Conservation (phyloP, 2,329 filamentous ascomycete species). For the Stemphylium lycopersici region DNA sequence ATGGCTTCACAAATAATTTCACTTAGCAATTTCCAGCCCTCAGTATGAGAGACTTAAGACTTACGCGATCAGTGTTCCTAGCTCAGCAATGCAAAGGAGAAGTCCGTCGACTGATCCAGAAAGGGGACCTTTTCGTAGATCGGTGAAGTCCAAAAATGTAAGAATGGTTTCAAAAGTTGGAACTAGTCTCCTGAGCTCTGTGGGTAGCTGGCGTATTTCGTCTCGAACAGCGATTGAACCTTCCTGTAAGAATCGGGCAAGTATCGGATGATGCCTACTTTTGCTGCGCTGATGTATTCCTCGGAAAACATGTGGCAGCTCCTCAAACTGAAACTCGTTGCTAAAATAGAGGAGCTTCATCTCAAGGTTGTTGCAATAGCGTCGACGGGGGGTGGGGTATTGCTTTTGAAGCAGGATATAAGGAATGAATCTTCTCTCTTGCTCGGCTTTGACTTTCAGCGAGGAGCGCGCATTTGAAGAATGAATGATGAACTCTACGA, state of each 20-base stretch:
- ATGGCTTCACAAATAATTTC: too few species aligned
- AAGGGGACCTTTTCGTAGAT: background rate
- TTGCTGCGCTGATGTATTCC: background rate
- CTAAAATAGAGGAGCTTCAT: background rate
- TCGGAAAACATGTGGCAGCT: background rate
- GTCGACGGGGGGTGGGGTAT: too few species aligned
- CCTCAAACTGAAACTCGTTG: background rate
- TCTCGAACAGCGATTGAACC: background rate
- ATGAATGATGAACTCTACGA: too few species aligned
- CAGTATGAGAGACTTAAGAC: background rate
- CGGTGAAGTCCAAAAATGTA: background rate
- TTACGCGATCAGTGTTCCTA: background rate
- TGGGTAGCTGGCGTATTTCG: background rate
- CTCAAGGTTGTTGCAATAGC: too few species aligned
- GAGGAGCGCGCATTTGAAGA: too few species aligned
- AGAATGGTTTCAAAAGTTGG: background rate
- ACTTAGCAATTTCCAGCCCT: too few species aligned
- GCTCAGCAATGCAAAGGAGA: background rate
- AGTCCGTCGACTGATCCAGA: background rate
- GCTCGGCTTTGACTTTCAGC: background rate
- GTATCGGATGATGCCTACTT: background rate
- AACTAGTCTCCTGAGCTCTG: background rate
- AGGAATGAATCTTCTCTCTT: too few species aligned
- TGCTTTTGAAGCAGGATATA: too few species aligned
- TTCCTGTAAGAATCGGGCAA: background rate